Evolutionary conservation across 2,329 filamentous ascomycete species (phyloP).

Genomic region (Trichophyton benhamiae): DNA sequence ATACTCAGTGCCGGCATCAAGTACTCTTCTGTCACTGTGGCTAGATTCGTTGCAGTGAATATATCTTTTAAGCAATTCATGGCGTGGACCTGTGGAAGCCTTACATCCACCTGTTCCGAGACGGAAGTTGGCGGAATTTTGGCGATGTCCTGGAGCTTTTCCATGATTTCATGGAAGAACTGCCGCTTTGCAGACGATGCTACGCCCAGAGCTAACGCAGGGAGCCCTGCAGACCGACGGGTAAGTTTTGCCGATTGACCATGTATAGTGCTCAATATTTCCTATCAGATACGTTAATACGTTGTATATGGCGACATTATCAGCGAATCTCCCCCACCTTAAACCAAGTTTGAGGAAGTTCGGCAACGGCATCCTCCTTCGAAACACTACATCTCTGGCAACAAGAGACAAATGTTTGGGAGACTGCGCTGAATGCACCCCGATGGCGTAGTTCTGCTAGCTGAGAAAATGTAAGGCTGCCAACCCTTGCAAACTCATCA

Average conservation of each 20-base stretch:
- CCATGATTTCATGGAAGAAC: constrained; percentile 31
- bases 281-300: constrained; percentile 16
- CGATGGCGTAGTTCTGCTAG: constrained; percentile 73
- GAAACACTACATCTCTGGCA: constrained; percentile 55
- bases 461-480: constrained; percentile 66
- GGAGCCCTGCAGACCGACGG: constrained; percentile 80
- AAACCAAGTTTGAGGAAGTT: constrained; percentile 58
- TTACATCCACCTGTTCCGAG: constrained; percentile 32
- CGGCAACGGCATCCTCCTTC: constrained; percentile 30
- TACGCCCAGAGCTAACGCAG: constrained; percentile 72
- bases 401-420: constrained; percentile 71
- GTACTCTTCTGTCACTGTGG: constrained; percentile 59
- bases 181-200: constrained; percentile 47
- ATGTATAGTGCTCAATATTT: constrained; percentile 56
- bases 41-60: constrained; percentile 69
- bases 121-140: constrained; percentile 21
- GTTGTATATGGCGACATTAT: constrained; percentile 8
- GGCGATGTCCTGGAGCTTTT: constrained; percentile 30
- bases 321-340: constrained; percentile 35
- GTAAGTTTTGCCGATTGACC: constrained; percentile 69
- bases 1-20: constrained; percentile 63
- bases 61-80: constrained; percentile 89
- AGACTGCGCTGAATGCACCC: constrained; percentile 86
- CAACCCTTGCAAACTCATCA: constrained; percentile 52
- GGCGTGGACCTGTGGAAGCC: constrained; percentile 83